Conservation (phyloP, 768 basidiomycete species). For the Chalciporus sphaerocephalus region DNA sequence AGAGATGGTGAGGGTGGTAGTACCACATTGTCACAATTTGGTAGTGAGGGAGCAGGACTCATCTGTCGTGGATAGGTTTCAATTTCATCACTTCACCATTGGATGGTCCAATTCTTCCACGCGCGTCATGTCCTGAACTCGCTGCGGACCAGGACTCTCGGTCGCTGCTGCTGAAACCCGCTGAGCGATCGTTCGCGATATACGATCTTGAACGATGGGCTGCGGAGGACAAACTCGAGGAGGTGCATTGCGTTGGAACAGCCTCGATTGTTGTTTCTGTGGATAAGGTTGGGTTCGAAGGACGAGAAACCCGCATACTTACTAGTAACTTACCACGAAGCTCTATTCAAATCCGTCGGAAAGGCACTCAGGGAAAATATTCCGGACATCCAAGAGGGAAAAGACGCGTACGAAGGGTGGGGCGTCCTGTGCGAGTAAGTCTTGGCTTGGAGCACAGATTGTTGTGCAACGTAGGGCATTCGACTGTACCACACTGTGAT, state of each 20-base stretch:
- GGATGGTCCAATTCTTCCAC: constrained; percentile 88
- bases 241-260: constrained; percentile 83
- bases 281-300: constrained; percentile 69
- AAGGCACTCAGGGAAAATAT: constrained; percentile 66
- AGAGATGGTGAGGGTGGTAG: constrained; percentile 38
- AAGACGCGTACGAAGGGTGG: constrained; percentile 60
- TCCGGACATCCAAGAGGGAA: constrained; percentile 74
- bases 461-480: neutral
- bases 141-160: constrained; percentile 40
- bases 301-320: constrained; percentile 59
- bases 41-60: neutral
- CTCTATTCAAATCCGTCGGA: constrained; percentile 53
- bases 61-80: constrained; percentile 23
- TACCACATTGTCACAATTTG: too few relatives aligned
- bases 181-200: constrained; percentile 62
- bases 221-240: constrained; percentile 61
- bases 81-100: constrained; percentile 88
- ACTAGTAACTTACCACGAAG: constrained; percentile 38
- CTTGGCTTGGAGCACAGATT: constrained; percentile 10
- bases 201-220: constrained; percentile 52
- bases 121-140: constrained; percentile 77
- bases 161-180: constrained; percentile 36
- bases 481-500: too few relatives aligned
- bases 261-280: constrained; percentile 75
- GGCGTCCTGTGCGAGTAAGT: constrained; percentile 39